phyloP scores from a whole-genome alignment of 176 grass and related monocot species.

The Bonia amplexicaulis region DNA sequence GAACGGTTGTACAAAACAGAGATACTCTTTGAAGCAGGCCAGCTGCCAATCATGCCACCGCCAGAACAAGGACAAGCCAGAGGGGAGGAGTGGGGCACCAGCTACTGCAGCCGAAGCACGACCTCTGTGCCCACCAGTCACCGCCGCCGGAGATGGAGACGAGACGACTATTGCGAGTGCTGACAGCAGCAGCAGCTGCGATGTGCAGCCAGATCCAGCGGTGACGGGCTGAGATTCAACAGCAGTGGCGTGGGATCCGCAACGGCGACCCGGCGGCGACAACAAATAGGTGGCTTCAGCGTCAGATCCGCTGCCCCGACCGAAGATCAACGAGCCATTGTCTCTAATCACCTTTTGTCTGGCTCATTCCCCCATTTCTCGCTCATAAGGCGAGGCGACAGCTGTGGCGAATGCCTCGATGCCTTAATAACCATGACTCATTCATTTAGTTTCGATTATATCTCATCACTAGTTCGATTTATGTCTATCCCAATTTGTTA shows the following conservation, averaged over 20 bases:
- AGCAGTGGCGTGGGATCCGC: not conserved
- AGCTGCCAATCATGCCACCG: not conserved
- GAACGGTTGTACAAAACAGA: too few species aligned
- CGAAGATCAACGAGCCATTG: not conserved
- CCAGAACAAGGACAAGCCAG: not conserved
- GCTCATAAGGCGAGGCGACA: not conserved
- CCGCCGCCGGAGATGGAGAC: not conserved
- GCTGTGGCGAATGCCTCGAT: not conserved
- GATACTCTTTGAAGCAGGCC: too few species aligned
- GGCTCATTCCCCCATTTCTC: not conserved
- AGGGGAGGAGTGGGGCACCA: not conserved
- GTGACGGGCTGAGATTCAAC: not conserved
- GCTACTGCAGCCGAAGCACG: not conserved
- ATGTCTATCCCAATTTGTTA: too few species aligned
- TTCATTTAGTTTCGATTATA: too few species aligned
- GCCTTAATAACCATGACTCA: not conserved
- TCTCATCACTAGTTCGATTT: too few species aligned
- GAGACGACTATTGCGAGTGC: not conserved
- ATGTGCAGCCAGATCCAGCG: not conserved
- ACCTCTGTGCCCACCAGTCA: not conserved
- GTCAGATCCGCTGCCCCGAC: not conserved
- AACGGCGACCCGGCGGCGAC: not conserved
- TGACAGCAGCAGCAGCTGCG: not conserved
- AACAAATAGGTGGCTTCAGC: not conserved
- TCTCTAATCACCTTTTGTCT: too few species aligned